A percentile compares a stretch with the other conserved stretches of the same genome.
phyloP scores from a whole-genome alignment of 208 protist species.

The Wallacemonas sp. region DNA sequence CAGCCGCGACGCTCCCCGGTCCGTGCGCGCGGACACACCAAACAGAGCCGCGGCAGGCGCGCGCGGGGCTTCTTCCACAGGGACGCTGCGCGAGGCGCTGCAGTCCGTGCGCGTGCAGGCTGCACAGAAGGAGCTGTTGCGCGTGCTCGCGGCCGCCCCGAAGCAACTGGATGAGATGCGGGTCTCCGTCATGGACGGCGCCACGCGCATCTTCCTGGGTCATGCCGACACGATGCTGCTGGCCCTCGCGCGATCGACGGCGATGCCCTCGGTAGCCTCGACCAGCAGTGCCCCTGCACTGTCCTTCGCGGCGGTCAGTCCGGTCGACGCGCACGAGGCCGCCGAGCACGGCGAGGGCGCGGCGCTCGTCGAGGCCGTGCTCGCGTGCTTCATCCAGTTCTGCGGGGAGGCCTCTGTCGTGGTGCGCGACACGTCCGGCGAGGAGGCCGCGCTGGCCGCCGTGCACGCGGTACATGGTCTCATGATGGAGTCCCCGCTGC shows the following conservation, averaged over 20 bases:
- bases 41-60: not conserved
- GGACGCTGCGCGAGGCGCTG: not conserved
- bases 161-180: slow-evolving; percentile 58
- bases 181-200: slow-evolving; percentile 55
- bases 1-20: no score
- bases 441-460: slow-evolving; percentile 48
- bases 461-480: slow-evolving; percentile 62
- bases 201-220: slow-evolving; percentile 48
- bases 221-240: slow-evolving; percentile 48
- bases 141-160: slow-evolving; percentile 28
- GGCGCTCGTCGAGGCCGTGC: slow-evolving; percentile 23
- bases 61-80: not conserved
- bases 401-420: slow-evolving; percentile 52
- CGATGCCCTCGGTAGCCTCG: slow-evolving; percentile 12
- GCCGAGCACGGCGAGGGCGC: slow-evolving; percentile 7
- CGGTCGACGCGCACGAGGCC: slow-evolving; percentile 1
- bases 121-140: slow-evolving; percentile 21
- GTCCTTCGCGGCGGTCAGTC: not conserved
- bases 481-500: slow-evolving; percentile 41
- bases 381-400: slow-evolving; percentile 44
- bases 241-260: not conserved
- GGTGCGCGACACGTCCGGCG: slow-evolving; percentile 43
- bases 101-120: slow-evolving; percentile 1
- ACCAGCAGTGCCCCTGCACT: not conserved
- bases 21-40: not conserved